These are phyloP conservation scores for Trichosporon ovoides DNA, from an alignment of 1,284 basidiomycete genomes.

Conservation along the genomic window DNA sequence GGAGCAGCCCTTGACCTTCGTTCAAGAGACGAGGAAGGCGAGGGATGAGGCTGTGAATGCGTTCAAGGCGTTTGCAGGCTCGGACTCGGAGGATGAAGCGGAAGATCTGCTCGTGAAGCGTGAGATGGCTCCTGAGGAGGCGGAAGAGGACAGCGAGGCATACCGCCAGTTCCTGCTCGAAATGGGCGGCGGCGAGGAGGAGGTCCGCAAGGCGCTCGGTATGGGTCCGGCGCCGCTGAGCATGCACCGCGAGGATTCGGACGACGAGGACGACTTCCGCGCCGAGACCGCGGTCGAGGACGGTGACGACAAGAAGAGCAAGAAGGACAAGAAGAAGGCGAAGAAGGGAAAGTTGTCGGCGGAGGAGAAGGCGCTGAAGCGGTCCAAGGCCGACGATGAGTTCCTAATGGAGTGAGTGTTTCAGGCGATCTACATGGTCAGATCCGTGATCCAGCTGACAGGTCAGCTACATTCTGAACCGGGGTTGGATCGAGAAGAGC, in stretches of 20 bases:
- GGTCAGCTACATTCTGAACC: slow-evolving; percentile 84
- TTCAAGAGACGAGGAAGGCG: slow-evolving; percentile 69
- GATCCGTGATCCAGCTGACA: background rate
- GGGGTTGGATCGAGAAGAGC: slow-evolving; percentile 83
- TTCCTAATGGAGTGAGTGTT: slow-evolving; percentile 79
- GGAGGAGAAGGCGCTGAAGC: slow-evolving; percentile 40
- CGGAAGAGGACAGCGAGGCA: slow-evolving; percentile 69
- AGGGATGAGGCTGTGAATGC: slow-evolving; percentile 78
- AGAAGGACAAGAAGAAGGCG: slow-evolving; percentile 51
- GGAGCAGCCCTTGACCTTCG: slow-evolving; percentile 59
- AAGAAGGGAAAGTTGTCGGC: slow-evolving; percentile 35
- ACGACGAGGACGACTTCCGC: slow-evolving; percentile 52
- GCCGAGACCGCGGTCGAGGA: slow-evolving; percentile 29
- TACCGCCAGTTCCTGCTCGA: slow-evolving; percentile 74
- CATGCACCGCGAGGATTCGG: slow-evolving; percentile 45
- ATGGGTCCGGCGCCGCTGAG: slow-evolving; percentile 32
- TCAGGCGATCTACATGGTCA: background rate
- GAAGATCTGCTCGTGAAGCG: slow-evolving; percentile 56
- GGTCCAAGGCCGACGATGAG: slow-evolving; percentile 51
- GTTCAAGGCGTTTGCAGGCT: slow-evolving; percentile 48
- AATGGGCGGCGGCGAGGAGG: slow-evolving; percentile 65
- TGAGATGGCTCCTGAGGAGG: slow-evolving; percentile 61
- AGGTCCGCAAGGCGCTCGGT: slow-evolving; percentile 57
- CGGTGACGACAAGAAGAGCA: slow-evolving; percentile 60
- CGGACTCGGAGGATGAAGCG: slow-evolving; percentile 57